phyloP scores from a whole-genome alignment of 306 rosid genomes.

The Vicia faba region DNA sequence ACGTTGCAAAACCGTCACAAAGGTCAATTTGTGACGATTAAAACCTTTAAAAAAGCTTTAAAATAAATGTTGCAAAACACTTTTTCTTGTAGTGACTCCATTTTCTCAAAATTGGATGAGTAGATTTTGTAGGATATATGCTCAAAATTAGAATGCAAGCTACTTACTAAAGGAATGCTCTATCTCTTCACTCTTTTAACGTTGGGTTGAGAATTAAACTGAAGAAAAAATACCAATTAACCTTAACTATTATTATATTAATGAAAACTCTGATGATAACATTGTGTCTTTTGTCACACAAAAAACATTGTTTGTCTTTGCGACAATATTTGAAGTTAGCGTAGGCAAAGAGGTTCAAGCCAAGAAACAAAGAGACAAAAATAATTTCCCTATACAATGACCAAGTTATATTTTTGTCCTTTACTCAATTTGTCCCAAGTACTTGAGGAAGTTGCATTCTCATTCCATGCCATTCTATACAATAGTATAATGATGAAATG shows the following conservation, averaged over 20 bases:
- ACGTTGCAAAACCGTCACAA: too few species aligned
- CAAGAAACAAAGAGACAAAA: slow-evolving; percentile 33
- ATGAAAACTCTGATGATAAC: background rate
- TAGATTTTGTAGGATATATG: too few species aligned
- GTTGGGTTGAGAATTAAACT: too few species aligned
- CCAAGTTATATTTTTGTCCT: slow-evolving; percentile 46
- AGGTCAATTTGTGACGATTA: too few species aligned
- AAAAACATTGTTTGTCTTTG: background rate
- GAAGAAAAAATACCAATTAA: too few species aligned
- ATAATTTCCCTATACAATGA: slow-evolving; percentile 12
- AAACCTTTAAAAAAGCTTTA: too few species aligned
- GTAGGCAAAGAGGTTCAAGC: slow-evolving; percentile 13
- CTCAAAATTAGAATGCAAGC: too few species aligned
- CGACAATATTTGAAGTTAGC: background rate
- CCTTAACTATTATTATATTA: background rate
- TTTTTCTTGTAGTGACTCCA: too few species aligned
- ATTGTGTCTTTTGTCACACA: slow-evolving; percentile 2
- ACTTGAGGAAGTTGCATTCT: slow-evolving; percentile 43
- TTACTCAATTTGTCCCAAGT: slow-evolving; percentile 32
- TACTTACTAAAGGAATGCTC: too few species aligned
- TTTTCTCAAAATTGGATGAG: too few species aligned
- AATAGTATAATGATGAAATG: slow-evolving; percentile 34
- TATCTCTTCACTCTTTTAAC: too few species aligned
- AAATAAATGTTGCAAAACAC: too few species aligned
- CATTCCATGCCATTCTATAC: slow-evolving; percentile 35